A percentile compares a stretch with the other conserved stretches of the same genome.
Conservation (phyloP, 176 grass and related monocot genomes). For the Oryza nivara region DNA sequence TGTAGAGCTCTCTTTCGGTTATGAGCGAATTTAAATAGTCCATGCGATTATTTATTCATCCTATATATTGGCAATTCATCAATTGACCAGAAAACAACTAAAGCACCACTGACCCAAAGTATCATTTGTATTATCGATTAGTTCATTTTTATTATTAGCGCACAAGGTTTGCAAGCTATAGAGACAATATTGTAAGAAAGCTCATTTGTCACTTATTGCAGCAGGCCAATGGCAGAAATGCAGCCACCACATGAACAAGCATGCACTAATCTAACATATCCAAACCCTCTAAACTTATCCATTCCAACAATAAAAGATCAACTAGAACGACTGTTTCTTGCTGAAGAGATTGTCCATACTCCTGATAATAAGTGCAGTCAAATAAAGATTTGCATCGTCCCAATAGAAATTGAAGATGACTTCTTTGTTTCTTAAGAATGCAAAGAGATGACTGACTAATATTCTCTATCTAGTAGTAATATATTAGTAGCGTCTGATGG, state of each 20-base stretch:
- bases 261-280: constrained; percentile 44
- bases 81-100: constrained; percentile 52
- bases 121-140: constrained; percentile 34
- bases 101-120: constrained; percentile 46
- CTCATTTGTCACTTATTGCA: constrained; percentile 29
- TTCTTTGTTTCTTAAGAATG: not conserved
- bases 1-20: constrained; percentile 39
- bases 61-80: constrained; percentile 46
- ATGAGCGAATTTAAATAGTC: constrained; percentile 27
- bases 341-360: not conserved
- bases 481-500: not conserved
- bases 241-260: not conserved
- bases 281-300: constrained; percentile 33
- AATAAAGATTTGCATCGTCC: not conserved
- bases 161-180: constrained; percentile 47
- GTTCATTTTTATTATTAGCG: constrained; percentile 25
- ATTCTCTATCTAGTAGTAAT: not conserved
- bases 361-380: not conserved
- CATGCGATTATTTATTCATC: constrained; percentile 25
- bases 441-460: not conserved
- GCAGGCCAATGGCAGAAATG: constrained; percentile 30
- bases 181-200: constrained; percentile 41
- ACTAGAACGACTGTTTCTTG: not conserved
- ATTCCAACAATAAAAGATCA: not conserved
- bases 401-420: not conserved